Conservation (phyloP, 192 early-diverging fungal genomes). For the Backusella psychrophila region DNA sequence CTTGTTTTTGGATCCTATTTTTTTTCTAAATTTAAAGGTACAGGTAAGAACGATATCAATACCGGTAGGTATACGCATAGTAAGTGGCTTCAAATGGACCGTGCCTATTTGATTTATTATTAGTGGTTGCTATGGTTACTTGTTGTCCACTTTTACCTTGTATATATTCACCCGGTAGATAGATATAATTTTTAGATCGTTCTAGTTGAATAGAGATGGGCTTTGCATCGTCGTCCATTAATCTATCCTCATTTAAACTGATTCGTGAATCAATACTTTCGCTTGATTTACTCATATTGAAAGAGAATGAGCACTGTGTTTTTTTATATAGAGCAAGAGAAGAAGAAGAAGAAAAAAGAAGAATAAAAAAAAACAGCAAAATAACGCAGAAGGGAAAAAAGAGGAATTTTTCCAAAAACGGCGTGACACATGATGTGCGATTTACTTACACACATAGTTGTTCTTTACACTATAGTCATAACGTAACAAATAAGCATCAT, state of each 20-base stretch:
- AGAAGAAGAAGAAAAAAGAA: neutral
- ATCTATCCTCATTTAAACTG: neutral
- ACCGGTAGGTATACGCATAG: neutral
- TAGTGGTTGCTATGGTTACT: neutral
- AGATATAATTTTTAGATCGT: neutral
- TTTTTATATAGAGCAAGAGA: neutral
- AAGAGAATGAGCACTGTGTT: neutral
- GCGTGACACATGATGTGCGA: neutral
- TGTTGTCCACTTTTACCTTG: neutral
- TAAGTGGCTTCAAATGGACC: neutral
- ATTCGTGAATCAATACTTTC: neutral
- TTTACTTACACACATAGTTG: neutral
- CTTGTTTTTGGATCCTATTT: neutral
- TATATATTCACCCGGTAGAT: conserved; percentile 5
- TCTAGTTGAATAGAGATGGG: conserved; percentile 10
- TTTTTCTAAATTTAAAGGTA: neutral
- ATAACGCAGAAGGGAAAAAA: neutral
- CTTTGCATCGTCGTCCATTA: neutral
- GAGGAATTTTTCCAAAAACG: neutral
- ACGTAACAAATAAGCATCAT: neutral
- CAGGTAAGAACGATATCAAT: conserved; percentile 1
- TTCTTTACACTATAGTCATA: neutral
- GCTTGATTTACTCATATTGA: neutral
- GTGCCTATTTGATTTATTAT: neutral
- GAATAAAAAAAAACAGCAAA: neutral